These are phyloP conservation scores for Pseudogymnoascus sp. DNA, from an alignment of 2,329 filamentous ascomycete genomes.

Conservation along the genomic window DNA sequence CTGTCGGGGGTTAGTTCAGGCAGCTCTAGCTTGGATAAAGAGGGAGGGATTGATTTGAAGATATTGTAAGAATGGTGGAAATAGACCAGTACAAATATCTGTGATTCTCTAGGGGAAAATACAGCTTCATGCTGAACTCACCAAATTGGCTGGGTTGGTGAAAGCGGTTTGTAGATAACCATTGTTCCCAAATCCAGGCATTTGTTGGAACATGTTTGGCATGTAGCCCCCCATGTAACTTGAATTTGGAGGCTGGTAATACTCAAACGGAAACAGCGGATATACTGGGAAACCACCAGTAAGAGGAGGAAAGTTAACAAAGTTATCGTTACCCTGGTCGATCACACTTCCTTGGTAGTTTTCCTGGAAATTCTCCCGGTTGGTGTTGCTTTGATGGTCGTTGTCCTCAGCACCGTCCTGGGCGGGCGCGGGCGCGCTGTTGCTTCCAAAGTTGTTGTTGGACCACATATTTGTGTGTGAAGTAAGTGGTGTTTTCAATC, in stretches of 20 bases:
- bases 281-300: neutral
- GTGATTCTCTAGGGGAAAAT: neutral
- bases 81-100: neutral
- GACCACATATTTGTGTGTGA: conserved; percentile 21
- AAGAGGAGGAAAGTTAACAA: neutral
- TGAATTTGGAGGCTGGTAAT: conserved; percentile 6
- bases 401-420: conserved; percentile 14
- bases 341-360: neutral
- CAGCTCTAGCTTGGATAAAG: neutral
- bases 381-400: neutral
- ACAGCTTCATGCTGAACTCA: neutral
- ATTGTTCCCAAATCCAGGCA: neutral
- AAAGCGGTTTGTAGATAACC: neutral
- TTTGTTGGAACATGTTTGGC: neutral
- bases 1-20: neutral
- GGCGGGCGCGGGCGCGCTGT: conserved; percentile 23
- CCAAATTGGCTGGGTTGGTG: neutral
- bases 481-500: neutral
- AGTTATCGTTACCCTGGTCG: neutral
- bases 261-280: neutral
- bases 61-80: no score
- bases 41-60: neutral
- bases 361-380: neutral
- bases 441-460: conserved; percentile 23
- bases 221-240: neutral